Percentiles rank a stretch among this genome's conserved stretches.
Conservation (phyloP, 345 rosid genomes). For the Nephelium lappaceum region DNA sequence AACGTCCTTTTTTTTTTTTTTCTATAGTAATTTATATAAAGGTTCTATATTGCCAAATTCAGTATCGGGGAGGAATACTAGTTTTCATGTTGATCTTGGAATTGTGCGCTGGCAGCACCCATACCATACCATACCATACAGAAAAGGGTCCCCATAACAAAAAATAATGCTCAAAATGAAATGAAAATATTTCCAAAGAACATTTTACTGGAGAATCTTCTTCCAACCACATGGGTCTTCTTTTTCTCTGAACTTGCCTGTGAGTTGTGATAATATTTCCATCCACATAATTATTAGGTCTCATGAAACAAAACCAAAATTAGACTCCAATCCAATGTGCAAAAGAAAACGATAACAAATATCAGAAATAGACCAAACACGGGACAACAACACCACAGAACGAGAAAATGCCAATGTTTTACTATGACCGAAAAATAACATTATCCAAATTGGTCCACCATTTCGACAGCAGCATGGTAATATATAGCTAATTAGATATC, state of each 20-base stretch:
- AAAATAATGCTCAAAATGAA: background rate
- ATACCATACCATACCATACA: background rate
- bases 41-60: background rate
- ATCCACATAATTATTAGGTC: constrained; percentile 21
- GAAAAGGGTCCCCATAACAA: background rate
- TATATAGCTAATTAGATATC: background rate
- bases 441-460: background rate
- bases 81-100: constrained; percentile 6
- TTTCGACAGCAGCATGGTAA: background rate
- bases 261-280: constrained; percentile 22
- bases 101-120: constrained; percentile 13
- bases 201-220: constrained; percentile 29
- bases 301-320: constrained; percentile 3
- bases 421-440: constrained; percentile 26
- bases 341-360: background rate
- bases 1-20: too few species aligned
- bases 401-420: constrained; percentile 35
- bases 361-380: constrained; percentile 16
- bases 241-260: background rate
- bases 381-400: constrained; percentile 17
- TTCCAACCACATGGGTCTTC: constrained; percentile 22
- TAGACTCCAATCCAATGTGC: background rate
- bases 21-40: too few species aligned
- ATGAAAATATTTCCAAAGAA: constrained; percentile 25
- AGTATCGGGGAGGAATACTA: background rate